Base-by-base conservation (phyloP, 768 basidiomycete species). In the Mycena metata region DNA sequence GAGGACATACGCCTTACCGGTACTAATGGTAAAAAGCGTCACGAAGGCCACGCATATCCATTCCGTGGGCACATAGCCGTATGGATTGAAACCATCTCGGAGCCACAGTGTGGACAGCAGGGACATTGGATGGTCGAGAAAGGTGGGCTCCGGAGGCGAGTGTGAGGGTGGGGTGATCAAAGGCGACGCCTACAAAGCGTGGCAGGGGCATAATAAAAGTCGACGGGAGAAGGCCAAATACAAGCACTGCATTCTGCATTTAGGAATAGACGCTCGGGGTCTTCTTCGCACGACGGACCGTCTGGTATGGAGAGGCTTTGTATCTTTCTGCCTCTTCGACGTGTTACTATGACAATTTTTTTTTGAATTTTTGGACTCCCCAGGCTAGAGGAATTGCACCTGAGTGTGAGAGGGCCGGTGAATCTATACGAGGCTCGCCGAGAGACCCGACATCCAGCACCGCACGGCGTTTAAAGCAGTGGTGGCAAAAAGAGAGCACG, bases 1-100 rank as follows among this genome's bases (percentile, higher is more conserved):
- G n/a, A n/a, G n/a, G n/a, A n/a, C n/a, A n/a, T n/a, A n/a, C n/a
- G n/a, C n/a, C 59, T 39, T n/a, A 65, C 63, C n/a, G 23, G 63
- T 64, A 6, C 63, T 64, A 3, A 69, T 45, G 6, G 24, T 42
- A 39, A 69, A 69, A 19, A 69, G 68, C 12, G 41, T 11, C 21
- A 69, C 12, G 23, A 69, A 69, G 15, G 68, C 3, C 39, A 69
- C 15, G 30, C 68, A 69, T 39, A 69, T 69, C 68, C 68, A 69
- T 36, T 33, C 5, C 1, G 68, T 69, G 6, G 68, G 68, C 9
- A 64, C 63, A 26, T 69, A 69, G 16, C 54, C 42, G 52, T 69
- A 69, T 35, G 68, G 58, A 21, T 64, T 63, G 55, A 67, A 61
- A 16, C 17, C 15, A 5, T 16, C 21, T 19, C 59, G 39, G 24